Base-by-base conservation (phyloP, 495 filamentous ascomycete genomes). In the Margaritispora aquatica region DNA sequence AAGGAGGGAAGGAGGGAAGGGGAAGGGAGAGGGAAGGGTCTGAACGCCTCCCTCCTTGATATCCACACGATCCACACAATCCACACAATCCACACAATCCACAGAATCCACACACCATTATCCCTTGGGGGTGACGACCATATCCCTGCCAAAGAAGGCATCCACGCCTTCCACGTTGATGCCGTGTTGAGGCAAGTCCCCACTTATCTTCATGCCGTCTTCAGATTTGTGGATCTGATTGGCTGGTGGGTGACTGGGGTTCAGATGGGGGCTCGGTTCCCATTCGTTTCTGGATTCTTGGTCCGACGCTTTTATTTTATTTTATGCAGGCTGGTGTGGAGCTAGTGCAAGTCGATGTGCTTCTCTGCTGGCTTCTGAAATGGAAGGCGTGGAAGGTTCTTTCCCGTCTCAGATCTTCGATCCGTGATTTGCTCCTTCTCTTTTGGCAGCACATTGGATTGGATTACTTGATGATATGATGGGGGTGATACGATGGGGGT, bases 101-200 rank as follows among this genome's bases (percentile, higher is more conserved):
- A n/a, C n/a, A n/a, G n/a, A n/a, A n/a, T n/a, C n/a, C n/a, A n/a
- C n/a, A n/a, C n/a, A n/a, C n/a, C n/a, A n/a, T n/a, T n/a, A n/a
- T n/a, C n/a, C n/a, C n/a, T n/a, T n/a, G n/a, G n/a, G n/a, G 24
- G 20, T 7, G 49, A 22, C 20, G 3, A 22, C 13, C 21, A 51
- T 9, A 34, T 44, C 53, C 53, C 27, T 20, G 53, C 53, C 53
- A 20, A 26, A 55, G 54, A 52, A 56, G 54, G 54, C 27, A 50
- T 61, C 52, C 29, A 23, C 59, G 53, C 11, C 53, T 61, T 61
- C 59, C 26, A 44, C 56, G 58, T 44, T 52, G 55, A 60, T 38
- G 24, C 58, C 58, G 23, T 3, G 23, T 36, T 2, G 9, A 29
- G 51, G 17, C 10, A 8, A 17, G 48, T 15, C n/a, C 13, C 48